Percentiles rank a stretch among this genome's conserved stretches.
Evolutionary conservation across 306 rosid genomes (phyloP).

Genomic region (Glycine tomentella): DNA sequence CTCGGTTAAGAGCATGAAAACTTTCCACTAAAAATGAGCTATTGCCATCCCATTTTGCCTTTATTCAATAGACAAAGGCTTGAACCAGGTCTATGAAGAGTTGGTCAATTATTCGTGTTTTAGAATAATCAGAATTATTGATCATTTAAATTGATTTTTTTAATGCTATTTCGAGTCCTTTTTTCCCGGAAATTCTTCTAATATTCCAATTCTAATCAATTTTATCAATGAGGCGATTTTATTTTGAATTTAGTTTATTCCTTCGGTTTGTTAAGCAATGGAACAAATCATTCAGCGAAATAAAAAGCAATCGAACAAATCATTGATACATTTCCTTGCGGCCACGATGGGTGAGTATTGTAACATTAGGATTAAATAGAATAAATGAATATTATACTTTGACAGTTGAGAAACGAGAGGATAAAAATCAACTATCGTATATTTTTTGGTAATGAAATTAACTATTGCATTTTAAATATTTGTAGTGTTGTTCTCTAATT

Average conservation of each 20-base stretch:
- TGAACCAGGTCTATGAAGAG: background rate
- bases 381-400: no score
- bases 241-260: background rate
- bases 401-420: no score
- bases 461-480: no score
- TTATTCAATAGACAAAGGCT: background rate
- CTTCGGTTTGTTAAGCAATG: background rate
- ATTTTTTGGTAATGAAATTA: no score
- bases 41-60: background rate
- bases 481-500: no score
- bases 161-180: background rate
- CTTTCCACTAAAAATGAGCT: background rate
- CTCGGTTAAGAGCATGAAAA: slow-evolving; percentile 2
- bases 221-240: background rate
- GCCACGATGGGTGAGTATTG: no score
- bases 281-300: no score
- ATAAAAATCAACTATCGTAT: no score
- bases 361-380: no score
- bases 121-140: no score
- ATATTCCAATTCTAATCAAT: background rate
- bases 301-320: background rate
- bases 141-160: background rate
- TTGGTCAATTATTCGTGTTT: background rate
- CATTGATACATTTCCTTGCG: no score
- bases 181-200: background rate